Conservation (phyloP, 2,329 filamentous ascomycete species). For the Arthrobotrys megalospora region DNA sequence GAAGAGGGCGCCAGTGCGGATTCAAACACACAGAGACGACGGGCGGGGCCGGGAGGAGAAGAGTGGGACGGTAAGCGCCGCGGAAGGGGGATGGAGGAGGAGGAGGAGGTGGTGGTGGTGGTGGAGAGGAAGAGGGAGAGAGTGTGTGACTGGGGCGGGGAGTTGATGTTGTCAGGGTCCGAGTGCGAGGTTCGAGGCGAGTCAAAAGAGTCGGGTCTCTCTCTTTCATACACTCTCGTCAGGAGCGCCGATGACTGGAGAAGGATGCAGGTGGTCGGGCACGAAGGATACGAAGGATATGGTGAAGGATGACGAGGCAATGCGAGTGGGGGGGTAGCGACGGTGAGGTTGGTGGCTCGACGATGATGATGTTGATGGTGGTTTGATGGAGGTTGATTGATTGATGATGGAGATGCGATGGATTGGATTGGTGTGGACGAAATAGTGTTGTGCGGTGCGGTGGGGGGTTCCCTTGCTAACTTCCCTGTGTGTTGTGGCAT, state of each 20-base stretch:
- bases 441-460: neutral
- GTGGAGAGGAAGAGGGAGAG: slow-evolving; percentile 13
- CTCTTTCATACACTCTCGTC: neutral
- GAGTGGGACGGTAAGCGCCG: slow-evolving; percentile 2
- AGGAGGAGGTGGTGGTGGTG: neutral
- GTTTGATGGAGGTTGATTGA: neutral
- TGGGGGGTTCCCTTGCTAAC: too few species aligned
- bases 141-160: slow-evolving; percentile 1
- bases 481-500: too few species aligned
- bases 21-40: slow-evolving; percentile 11
- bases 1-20: slow-evolving; percentile 13
- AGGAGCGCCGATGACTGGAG: neutral
- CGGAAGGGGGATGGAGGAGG: slow-evolving; percentile 5
- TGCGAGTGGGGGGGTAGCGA: slow-evolving; percentile 20
- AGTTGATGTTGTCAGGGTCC: neutral
- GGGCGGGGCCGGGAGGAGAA: neutral
- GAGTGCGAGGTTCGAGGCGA: slow-evolving; percentile 4
- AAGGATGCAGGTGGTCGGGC: neutral
- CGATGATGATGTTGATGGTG: slow-evolving; percentile 11
- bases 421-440: neutral
- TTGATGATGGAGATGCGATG: slow-evolving; percentile 22
- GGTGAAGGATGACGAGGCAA: neutral
- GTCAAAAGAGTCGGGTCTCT: neutral
- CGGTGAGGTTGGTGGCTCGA: slow-evolving; percentile 7
- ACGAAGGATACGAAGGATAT: slow-evolving; percentile 15